phyloP scores from a whole-genome alignment of 768 basidiomycete genomes.

The Auricularia sp. region DNA sequence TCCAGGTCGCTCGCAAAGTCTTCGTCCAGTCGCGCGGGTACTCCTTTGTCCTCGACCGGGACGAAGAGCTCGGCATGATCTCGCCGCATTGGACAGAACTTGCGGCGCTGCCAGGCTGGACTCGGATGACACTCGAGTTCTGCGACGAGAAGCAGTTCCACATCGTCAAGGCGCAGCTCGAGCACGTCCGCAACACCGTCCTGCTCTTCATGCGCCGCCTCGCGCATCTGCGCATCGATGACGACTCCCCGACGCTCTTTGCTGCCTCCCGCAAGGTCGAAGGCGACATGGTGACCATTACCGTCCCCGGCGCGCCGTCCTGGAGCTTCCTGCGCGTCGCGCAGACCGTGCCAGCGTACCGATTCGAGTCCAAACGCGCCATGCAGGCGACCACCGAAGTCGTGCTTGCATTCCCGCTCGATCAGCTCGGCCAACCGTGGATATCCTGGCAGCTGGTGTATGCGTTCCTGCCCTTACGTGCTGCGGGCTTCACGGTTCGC shows the following conservation, averaged over 20 bases:
- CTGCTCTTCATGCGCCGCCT: conserved; percentile 18
- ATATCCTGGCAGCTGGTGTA: conserved; percentile 12
- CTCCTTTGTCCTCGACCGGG: conserved; percentile 14
- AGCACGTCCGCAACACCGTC: conserved; percentile 11
- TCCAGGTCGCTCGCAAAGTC: conserved; percentile 16
- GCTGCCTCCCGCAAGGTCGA: background rate
- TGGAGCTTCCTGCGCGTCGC: background rate
- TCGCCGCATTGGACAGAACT: conserved; percentile 10
- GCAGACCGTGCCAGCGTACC: conserved; percentile 1
- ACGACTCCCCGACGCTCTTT: background rate
- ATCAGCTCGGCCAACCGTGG: conserved; percentile 7
- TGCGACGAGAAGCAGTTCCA: conserved; percentile 1
- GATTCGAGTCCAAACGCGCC: conserved; percentile 9
- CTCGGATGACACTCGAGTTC: conserved; percentile 14
- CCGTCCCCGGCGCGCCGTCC: background rate
- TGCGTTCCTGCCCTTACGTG: conserved; percentile 17
- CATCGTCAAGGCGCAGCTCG: conserved; percentile 10
- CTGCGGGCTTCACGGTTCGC: conserved; percentile 16
- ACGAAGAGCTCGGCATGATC: conserved; percentile 15
- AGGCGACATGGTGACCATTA: background rate
- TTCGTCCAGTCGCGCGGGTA: conserved; percentile 14
- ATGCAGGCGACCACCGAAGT: conserved; percentile 12
- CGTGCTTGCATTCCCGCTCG: conserved; percentile 16
- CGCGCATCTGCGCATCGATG: conserved; percentile 8
- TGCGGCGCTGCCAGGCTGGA: conserved; percentile 10